Base-by-base conservation (phyloP, 805 yeast genomes). In the Brettanomyces nanus region DNA sequence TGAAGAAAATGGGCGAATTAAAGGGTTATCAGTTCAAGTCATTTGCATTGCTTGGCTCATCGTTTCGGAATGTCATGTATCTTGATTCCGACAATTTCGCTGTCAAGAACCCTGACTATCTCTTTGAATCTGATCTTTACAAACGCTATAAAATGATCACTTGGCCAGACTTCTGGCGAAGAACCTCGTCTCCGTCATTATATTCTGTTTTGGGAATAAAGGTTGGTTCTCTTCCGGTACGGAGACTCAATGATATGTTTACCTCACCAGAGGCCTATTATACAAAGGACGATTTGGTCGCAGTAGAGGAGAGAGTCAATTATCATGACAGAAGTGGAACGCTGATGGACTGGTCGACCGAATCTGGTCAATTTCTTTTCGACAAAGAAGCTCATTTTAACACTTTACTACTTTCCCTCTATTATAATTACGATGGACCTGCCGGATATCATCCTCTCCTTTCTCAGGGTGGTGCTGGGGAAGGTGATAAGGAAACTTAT, bases 91-190 rank as follows among this genome's bases (percentile, higher is more conserved):
- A 71, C 47, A 65, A 66, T 38, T 55, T 69, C 33, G 63, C 72
- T 2, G 62, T 69, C 22, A 50, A 54, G 29, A 63, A 66, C 43
- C 72, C 72, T 4, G 69, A 65, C 37, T 20, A 28, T 5, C 39
- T 63, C 6, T 56, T 62, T 20, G 39, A 43, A 1, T 51, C 61
- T 1, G 66, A 67, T 18, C 69, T 81, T 3, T 79, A 66, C 52
- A 41, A 47, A 21, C 53, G 60, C 11, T 56, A 61, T 28, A 82
- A 84, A 3, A 56, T 80, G 55, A 67, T 80, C 23, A 65, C 77
- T 2, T 80, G 87, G 87, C 89, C 87, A 1, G 87, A 80, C 58
- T 76, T 76, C 43, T 80, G 89, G 87, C 66, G 74, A 48, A 66
- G 89, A 42, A 73, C 82, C 4, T 74, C 84, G 0, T 67, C 81